phyloP scores from a whole-genome alignment of 257 asterid species.

The Sherardia arvensis region DNA sequence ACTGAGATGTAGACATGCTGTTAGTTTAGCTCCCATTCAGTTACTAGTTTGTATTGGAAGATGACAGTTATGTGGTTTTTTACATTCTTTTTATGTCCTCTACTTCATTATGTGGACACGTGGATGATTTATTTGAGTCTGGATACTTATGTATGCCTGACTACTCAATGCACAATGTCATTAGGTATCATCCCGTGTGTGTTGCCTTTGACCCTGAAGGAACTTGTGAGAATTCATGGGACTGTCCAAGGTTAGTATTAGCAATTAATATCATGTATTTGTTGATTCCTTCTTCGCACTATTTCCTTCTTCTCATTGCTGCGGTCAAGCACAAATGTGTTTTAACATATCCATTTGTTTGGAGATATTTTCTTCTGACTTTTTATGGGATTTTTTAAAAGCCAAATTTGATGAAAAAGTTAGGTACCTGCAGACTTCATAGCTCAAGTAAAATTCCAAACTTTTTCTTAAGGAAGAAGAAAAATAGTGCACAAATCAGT shows the following conservation, averaged over 20 bases:
- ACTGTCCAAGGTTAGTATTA: slow-evolving; percentile 97
- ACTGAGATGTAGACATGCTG: too few relatives aligned
- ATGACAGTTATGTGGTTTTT: too few relatives aligned
- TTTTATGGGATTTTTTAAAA: too few relatives aligned
- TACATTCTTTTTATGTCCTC: too few relatives aligned
- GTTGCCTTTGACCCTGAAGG: slow-evolving; percentile 96
- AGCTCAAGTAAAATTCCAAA: neutral
- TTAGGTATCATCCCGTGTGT: slow-evolving; percentile 96
- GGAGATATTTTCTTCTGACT: neutral
- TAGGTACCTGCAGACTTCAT: neutral
- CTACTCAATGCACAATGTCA: slow-evolving; percentile 18
- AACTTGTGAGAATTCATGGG: slow-evolving; percentile 80
- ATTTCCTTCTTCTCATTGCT: neutral
- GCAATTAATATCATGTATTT: neutral
- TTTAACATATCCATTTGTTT: neutral
- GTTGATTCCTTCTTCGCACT: neutral
- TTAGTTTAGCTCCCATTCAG: too few relatives aligned
- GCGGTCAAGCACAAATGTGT: neutral
- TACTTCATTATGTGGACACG: too few relatives aligned
- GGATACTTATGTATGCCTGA: too few relatives aligned
- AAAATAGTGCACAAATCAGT: neutral
- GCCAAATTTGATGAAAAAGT: neutral
- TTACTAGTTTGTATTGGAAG: too few relatives aligned
- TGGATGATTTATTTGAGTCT: too few relatives aligned
- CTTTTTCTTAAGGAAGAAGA: neutral